Base-by-base conservation (phyloP, 352 stramenopile species). In the Pythium plurisporium region DNA sequence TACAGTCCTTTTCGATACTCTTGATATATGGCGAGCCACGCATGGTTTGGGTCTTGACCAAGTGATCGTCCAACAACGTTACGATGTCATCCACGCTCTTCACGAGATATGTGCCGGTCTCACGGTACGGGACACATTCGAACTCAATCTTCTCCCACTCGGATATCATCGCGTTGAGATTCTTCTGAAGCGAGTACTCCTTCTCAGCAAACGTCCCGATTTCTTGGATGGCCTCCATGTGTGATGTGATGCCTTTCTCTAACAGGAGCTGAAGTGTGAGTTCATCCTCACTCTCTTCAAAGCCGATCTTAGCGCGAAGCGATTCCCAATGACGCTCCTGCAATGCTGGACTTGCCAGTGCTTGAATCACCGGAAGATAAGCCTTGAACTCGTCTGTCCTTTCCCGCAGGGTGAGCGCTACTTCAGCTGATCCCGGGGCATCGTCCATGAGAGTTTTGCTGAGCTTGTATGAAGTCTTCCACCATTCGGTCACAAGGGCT, bases 11-110 rank as follows among this genome's bases (percentile, higher is more conserved):
- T 48, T 98, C 94, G 52, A 98, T 97, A 36, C 84, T 88, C 50
- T 97, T 92, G 48, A 98, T 97, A 65, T 96, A 98, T 15, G 90
- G 92, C 6, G 91, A 98, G 4, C 91, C 92, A 41, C 91, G 86
- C 91, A 98, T 97, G 4, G 91, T 98, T 65, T 98, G 92, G 0
- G 90, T 97, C 59, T 98, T 97, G 12, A 98, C 90, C 4, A 98
- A 69, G 49, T 98, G 94, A 42, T 98, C 94, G 60, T 98, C 91
- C 7, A 98, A 68, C 14, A 98, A 53, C 3, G 91, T 80, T 22
- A 97, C 78, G 48, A 98, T 96, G 31, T 98, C 93, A 49, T 97
- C 89, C 0, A 82, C 83, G 48, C 73, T 89, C 7, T 86, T 77
- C 30, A 96, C 67, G 4, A 98, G 55, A 58, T 77, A 98, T 17